Conservation (phyloP, 768 basidiomycete species). For the Leccinum incarnatum region DNA sequence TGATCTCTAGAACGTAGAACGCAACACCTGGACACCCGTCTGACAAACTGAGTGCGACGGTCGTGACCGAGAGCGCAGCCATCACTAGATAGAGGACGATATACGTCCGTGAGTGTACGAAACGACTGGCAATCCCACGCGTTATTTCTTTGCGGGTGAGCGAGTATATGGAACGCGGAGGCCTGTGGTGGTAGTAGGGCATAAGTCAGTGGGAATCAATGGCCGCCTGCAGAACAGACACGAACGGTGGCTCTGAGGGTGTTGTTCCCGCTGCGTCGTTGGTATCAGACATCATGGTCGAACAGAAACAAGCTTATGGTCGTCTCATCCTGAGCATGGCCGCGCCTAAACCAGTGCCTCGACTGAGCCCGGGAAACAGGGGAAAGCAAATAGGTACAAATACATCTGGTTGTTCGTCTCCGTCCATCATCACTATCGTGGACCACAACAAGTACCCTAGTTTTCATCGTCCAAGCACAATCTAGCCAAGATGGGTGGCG, state of each 20-base stretch:
- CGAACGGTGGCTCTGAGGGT: constrained; percentile 30
- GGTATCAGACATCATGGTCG: constrained; percentile 41
- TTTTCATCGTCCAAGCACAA: constrained; percentile 13
- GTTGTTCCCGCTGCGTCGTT: constrained; percentile 34
- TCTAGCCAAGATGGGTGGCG: constrained; percentile 88
- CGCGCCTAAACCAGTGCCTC: not conserved
- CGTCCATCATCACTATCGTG: not conserved
- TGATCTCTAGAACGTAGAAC: constrained; percentile 87
- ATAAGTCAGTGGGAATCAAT: constrained; percentile 13
- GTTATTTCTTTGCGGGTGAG: constrained; percentile 81
- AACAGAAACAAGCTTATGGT: constrained; percentile 1
- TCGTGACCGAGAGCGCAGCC: constrained; percentile 84
- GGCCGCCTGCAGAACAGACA: constrained; percentile 11
- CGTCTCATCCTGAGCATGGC: constrained; percentile 8
- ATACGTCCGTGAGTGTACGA: constrained; percentile 84
- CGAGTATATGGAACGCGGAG: constrained; percentile 80
- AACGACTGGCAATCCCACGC: constrained; percentile 83
- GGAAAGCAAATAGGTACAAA: constrained; percentile 33
- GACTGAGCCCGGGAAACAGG: not conserved
- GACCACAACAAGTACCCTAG: not conserved
- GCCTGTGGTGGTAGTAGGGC: constrained; percentile 40
- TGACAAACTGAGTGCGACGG: constrained; percentile 77
- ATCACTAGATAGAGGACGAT: constrained; percentile 86
- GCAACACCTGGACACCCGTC: constrained; percentile 84
- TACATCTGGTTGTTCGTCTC: constrained; percentile 5